Conservation (phyloP, 2,329 filamentous ascomycete species). For the Cercospora sp. region DNA sequence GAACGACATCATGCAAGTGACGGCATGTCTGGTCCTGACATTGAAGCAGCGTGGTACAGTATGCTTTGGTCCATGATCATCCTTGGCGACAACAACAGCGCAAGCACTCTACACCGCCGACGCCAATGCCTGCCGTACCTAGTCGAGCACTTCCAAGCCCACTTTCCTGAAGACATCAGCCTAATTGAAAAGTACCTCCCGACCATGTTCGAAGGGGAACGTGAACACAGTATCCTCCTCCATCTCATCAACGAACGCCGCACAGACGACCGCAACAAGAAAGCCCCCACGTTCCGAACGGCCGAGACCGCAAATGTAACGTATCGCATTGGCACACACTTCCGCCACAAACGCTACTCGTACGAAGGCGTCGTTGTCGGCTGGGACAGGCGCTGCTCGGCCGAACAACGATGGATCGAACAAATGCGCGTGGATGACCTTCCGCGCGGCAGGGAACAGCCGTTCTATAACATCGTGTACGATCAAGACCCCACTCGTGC, state of each 20-base stretch:
- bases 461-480: constrained; percentile 86
- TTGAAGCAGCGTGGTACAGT: constrained; percentile 67
- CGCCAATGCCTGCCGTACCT: constrained; percentile 66
- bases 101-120: constrained; percentile 39
- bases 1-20: constrained; percentile 28
- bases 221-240: constrained; percentile 57
- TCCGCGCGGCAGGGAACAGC: constrained; percentile 62
- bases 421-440: constrained; percentile 64
- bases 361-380: constrained; percentile 83
- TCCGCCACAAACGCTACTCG: constrained; percentile 75
- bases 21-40: constrained; percentile 47
- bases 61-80: constrained; percentile 68
- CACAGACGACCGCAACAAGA: constrained; percentile 57
- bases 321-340: constrained; percentile 78
- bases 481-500: constrained; percentile 43
- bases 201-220: constrained; percentile 58
- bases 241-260: constrained; percentile 59
- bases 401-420: constrained; percentile 63
- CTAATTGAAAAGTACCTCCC: constrained; percentile 68
- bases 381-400: constrained; percentile 69
- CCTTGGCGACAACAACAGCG: constrained; percentile 38
- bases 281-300: constrained; percentile 39
- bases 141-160: constrained; percentile 62
- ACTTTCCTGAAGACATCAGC: constrained; percentile 70
- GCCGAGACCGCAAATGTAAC: constrained; percentile 43